These are phyloP conservation scores for Lepiota brunneoincarnata DNA, from an alignment of 768 basidiomycete species.

Conservation along the genomic window DNA sequence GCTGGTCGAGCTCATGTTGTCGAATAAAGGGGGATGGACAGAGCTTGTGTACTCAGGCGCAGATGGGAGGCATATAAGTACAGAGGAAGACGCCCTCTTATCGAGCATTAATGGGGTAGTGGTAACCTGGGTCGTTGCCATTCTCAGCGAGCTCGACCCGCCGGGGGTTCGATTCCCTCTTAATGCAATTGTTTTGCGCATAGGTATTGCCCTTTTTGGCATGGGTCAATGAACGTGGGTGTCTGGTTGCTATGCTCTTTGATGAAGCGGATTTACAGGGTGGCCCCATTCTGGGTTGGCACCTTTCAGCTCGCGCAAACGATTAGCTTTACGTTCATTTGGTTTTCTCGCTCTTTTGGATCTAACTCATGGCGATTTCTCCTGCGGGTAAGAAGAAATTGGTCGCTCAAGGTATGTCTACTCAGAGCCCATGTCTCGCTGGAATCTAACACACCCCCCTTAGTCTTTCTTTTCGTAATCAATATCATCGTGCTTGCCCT, in stretches of 20 bases:
- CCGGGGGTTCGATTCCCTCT: constrained; percentile 88
- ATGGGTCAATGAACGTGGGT: background rate
- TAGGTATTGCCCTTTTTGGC: background rate
- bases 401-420: constrained; percentile 24
- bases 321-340: constrained; percentile 6
- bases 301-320: too few species aligned
- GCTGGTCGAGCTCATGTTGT: constrained; percentile 6
- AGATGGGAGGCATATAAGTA: too few species aligned
- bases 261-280: background rate
- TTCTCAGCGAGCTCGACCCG: constrained; percentile 54
- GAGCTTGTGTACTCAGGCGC: background rate
- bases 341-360: background rate
- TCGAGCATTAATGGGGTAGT: constrained; percentile 17
- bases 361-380: constrained; percentile 17
- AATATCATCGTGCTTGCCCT: constrained; percentile 52
- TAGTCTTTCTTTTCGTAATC: constrained; percentile 42
- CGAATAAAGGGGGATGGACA: too few species aligned
- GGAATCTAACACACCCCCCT: background rate
- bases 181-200: constrained; percentile 55
- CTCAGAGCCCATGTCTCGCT: background rate
- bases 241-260: background rate
- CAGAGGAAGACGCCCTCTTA: background rate
- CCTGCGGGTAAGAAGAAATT: constrained; percentile 27
- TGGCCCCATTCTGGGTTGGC: background rate
- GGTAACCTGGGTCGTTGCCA: constrained; percentile 21